Evolutionary conservation across 805 yeast genomes (phyloP).

Genomic region (Isabelozyma gotoi): DNA sequence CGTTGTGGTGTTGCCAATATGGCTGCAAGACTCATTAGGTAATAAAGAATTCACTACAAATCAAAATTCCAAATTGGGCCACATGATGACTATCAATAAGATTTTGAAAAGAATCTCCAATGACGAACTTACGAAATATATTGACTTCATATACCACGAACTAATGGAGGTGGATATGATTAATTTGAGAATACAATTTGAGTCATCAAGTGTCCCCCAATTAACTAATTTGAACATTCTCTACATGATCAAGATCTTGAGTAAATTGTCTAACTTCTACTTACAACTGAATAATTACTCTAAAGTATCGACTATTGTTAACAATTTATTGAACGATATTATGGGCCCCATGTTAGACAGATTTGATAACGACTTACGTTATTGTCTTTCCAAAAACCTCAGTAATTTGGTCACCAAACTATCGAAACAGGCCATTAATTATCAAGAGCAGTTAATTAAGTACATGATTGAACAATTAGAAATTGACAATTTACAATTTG

Average conservation of each 20-base stretch:
- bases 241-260: conserved; percentile 31
- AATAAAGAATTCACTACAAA: conserved; percentile 5
- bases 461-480: conserved; percentile 34
- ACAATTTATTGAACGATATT: conserved; percentile 42
- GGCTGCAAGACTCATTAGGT: conserved; percentile 11
- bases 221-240: conserved; percentile 17
- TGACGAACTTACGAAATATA: conserved; percentile 6
- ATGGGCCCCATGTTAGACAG: conserved; percentile 34
- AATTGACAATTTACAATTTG: conserved; percentile 16
- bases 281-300: conserved; percentile 28
- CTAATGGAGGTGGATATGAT: conserved; percentile 16
- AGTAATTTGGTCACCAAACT: conserved; percentile 46
- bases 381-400: conserved; percentile 64
- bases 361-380: conserved; percentile 57
- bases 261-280: conserved; percentile 34
- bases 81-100: conserved; percentile 40
- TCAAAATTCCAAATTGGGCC: conserved; percentile 28
- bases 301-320: conserved; percentile 48
- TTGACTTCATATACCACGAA: conserved; percentile 10
- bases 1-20: conserved; percentile 10
- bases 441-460: conserved; percentile 42
- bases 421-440: conserved; percentile 30
- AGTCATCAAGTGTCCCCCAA: not conserved
- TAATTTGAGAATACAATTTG: conserved; percentile 8
- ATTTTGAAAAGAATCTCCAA: conserved; percentile 25